Evolutionary conservation across 1,284 basidiomycete species (phyloP).

Genomic region (Hortiboletus rubellus): DNA sequence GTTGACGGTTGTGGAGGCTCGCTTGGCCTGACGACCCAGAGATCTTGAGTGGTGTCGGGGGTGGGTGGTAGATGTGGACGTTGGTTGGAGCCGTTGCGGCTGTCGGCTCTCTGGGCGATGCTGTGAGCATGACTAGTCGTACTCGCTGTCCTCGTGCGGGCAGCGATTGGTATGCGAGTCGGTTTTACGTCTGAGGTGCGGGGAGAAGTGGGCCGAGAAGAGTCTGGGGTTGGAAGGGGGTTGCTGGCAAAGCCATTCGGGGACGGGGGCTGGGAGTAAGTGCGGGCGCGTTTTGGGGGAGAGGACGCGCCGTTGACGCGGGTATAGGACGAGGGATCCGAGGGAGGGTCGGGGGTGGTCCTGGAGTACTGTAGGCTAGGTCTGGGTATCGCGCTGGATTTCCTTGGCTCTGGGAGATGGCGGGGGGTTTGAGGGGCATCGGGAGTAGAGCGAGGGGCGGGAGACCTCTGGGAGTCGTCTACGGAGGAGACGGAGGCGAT

Average conservation of each 20-base stretch:
- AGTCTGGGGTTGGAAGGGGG: slow-evolving; percentile 36
- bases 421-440: slow-evolving; percentile 21
- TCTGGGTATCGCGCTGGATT: slow-evolving; percentile 49
- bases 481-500: slow-evolving; percentile 60
- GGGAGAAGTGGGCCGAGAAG: slow-evolving; percentile 43
- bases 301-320: slow-evolving; percentile 24
- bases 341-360: slow-evolving; percentile 16
- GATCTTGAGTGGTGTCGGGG: slow-evolving; percentile 33
- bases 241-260: slow-evolving; percentile 27
- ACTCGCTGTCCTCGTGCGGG: slow-evolving; percentile 45
- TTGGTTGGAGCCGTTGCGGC: slow-evolving; percentile 24
- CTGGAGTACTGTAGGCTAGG: slow-evolving; percentile 44
- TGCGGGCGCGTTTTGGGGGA: slow-evolving; percentile 44
- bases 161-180: slow-evolving; percentile 52
- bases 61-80: slow-evolving; percentile 30
- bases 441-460: slow-evolving; percentile 18
- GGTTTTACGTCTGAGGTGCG: slow-evolving; percentile 39
- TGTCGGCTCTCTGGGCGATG: slow-evolving; percentile 31
- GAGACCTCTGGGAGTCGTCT: slow-evolving; percentile 38
- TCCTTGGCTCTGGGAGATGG: slow-evolving; percentile 28
- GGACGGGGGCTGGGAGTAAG: slow-evolving; percentile 55
- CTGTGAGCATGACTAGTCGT: slow-evolving; percentile 41
- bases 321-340: slow-evolving; percentile 21
- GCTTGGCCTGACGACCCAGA: slow-evolving; percentile 15
- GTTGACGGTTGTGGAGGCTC: slow-evolving; percentile 21